These are phyloP conservation scores for Persicaria tinctoria DNA, from an alignment of 148 eudicot species.

Conservation along the genomic window DNA sequence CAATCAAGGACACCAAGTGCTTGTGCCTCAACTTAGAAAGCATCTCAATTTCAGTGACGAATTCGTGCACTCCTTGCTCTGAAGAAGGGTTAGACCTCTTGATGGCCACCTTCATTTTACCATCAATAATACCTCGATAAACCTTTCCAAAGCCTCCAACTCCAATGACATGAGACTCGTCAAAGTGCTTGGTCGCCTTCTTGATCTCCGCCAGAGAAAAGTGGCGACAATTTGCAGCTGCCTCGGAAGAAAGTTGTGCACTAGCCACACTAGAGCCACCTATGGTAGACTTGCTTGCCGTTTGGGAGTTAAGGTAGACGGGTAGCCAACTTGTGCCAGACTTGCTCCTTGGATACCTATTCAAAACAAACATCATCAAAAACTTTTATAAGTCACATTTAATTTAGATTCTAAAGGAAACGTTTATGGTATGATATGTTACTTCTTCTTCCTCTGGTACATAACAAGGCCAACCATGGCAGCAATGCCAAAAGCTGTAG, in stretches of 20 bases:
- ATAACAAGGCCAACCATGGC: constrained; percentile 25
- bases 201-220: constrained; percentile 38
- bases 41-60: constrained; percentile 54
- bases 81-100: constrained; percentile 49
- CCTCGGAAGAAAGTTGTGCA: constrained; percentile 39
- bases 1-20: constrained; percentile 48
- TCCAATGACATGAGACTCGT: constrained; percentile 42
- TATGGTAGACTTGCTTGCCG: constrained; percentile 28
- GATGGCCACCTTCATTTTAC: constrained; percentile 38
- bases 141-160: constrained; percentile 59
- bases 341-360: constrained; percentile 2
- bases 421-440: not conserved
- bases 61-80: constrained; percentile 52
- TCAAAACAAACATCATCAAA: not conserved
- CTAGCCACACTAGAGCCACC: constrained; percentile 20
- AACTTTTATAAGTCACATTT: not conserved
- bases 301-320: constrained; percentile 28
- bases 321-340: constrained; percentile 32
- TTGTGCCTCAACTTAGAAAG: constrained; percentile 48
- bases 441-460: constrained; percentile 22
- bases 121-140: constrained; percentile 46
- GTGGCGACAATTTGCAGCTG: constrained; percentile 44
- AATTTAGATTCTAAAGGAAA: not conserved
- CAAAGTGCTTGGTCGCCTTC: constrained; percentile 44
- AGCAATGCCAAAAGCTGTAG: constrained; percentile 34